A percentile compares a stretch with the other conserved stretches of the same genome.
These are phyloP conservation scores for Escallonia rubra DNA, from an alignment of 129 eudicot species.

Conservation along the genomic window DNA sequence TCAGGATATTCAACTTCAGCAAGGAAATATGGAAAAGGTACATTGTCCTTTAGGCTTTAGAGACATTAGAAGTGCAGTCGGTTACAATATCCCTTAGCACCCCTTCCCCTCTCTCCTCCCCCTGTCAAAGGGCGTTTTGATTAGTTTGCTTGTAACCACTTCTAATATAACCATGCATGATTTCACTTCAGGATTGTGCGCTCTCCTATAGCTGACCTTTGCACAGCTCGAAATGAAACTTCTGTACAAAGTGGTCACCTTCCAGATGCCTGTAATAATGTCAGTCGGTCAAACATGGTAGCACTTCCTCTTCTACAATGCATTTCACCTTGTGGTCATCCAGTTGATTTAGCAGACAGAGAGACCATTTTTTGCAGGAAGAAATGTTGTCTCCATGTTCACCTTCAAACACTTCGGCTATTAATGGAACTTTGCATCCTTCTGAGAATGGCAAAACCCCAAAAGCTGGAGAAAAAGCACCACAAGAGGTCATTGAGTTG, in stretches of 20 bases:
- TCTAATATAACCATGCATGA: not conserved
- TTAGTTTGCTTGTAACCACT: not conserved
- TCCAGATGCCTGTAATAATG: slow-evolving; percentile 28
- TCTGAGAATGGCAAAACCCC: slow-evolving; percentile 41
- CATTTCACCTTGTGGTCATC: not conserved
- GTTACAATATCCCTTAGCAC: not conserved
- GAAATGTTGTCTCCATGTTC: slow-evolving; percentile 21
- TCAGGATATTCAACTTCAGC: slow-evolving; percentile 73
- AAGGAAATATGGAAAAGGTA: slow-evolving; percentile 83
- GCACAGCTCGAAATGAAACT: slow-evolving; percentile 28
- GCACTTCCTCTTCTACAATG: not conserved
- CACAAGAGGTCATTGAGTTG: slow-evolving; percentile 44
- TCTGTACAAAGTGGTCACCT: slow-evolving; percentile 23
- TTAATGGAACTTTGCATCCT: slow-evolving; percentile 37
- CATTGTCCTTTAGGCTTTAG: slow-evolving; percentile 5
- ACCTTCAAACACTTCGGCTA: slow-evolving; percentile 20
- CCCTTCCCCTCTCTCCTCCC: no score
- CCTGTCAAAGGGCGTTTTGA: not conserved
- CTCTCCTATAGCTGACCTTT: slow-evolving; percentile 51
- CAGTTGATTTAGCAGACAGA: not conserved
- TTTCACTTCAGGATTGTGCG: slow-evolving; percentile 62
- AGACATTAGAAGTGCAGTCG: not conserved
- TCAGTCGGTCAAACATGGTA: slow-evolving; percentile 14
- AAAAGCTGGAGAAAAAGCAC: slow-evolving; percentile 78
- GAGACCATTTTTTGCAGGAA: slow-evolving; percentile 32